These are phyloP conservation scores for Xylariaceae sp. DNA, from an alignment of 2,329 filamentous ascomycete genomes.

Conservation along the genomic window DNA sequence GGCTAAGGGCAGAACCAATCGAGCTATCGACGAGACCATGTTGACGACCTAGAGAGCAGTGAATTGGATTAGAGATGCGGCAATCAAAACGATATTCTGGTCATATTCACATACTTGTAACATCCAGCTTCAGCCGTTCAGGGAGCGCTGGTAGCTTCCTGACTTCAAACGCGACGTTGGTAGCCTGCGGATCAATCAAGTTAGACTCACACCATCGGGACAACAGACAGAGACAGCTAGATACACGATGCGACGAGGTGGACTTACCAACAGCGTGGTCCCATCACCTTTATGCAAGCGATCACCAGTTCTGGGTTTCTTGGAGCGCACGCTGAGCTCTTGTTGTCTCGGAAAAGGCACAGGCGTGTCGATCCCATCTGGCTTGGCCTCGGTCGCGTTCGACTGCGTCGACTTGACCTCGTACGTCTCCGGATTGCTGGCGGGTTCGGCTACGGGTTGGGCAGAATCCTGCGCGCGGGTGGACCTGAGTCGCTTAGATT, in stretches of 20 bases:
- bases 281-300: slow-evolving; percentile 62
- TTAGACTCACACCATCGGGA: background rate
- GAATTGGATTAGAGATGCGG: slow-evolving; percentile 22
- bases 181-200: slow-evolving; percentile 54
- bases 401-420: slow-evolving; percentile 52
- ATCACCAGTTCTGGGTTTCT: slow-evolving; percentile 59
- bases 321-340: slow-evolving; percentile 56
- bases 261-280: slow-evolving; percentile 58
- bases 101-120: slow-evolving; percentile 50
- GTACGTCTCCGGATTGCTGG: slow-evolving; percentile 47
- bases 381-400: slow-evolving; percentile 40
- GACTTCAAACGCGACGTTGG: slow-evolving; percentile 78
- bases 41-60: slow-evolving; percentile 47
- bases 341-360: slow-evolving; percentile 35
- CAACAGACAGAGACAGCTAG: background rate
- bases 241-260: background rate
- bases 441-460: slow-evolving; percentile 51
- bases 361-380: slow-evolving; percentile 43
- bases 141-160: slow-evolving; percentile 80
- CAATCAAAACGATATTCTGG: background rate
- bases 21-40: slow-evolving; percentile 61
- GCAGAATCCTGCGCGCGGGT: slow-evolving; percentile 44
- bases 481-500: slow-evolving; percentile 58
- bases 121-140: slow-evolving; percentile 64
- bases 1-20: slow-evolving; percentile 68